These are phyloP conservation scores for Hydnum rufescens DNA, from an alignment of 768 basidiomycete genomes.

Conservation along the genomic window DNA sequence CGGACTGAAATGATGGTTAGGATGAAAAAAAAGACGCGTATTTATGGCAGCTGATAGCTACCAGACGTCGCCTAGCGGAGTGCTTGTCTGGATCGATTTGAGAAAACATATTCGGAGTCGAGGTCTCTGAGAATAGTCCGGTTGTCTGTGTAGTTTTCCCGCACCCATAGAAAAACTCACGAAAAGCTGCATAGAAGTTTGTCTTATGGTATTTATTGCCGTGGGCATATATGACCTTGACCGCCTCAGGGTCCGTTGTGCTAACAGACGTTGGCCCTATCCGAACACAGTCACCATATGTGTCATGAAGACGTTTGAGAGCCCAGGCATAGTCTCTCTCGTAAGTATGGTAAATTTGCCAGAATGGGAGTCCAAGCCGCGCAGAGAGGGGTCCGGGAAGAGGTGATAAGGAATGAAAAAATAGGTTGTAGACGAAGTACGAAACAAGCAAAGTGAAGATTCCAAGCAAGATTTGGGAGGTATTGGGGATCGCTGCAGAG, in stretches of 20 bases:
- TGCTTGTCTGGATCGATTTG: not conserved
- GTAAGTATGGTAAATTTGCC: not conserved
- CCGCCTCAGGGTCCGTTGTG: not conserved
- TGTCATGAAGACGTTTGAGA: not conserved
- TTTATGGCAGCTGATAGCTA: too few relatives aligned
- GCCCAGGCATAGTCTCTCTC: not conserved
- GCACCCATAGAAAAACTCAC: too few relatives aligned
- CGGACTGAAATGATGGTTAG: too few relatives aligned
- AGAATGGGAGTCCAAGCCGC: constrained; percentile 1
- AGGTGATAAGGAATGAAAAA: not conserved
- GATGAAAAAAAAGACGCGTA: too few relatives aligned
- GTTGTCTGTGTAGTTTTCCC: too few relatives aligned
- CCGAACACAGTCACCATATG: not conserved
- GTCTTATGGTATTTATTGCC: not conserved
- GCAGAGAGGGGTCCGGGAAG: not conserved
- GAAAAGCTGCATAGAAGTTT: not conserved
- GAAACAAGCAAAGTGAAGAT: too few relatives aligned
- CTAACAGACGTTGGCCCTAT: not conserved
- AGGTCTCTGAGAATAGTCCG: not conserved
- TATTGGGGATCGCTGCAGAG: too few relatives aligned
- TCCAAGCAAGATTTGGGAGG: too few relatives aligned
- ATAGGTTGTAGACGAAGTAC: not conserved
- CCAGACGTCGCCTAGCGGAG: too few relatives aligned
- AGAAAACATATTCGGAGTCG: not conserved
- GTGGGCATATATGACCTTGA: not conserved